Percentiles rank a stretch among this genome's conserved stretches.
Conservation (phyloP, 2,329 filamentous ascomycete genomes). For the Colletotrichum sp. region DNA sequence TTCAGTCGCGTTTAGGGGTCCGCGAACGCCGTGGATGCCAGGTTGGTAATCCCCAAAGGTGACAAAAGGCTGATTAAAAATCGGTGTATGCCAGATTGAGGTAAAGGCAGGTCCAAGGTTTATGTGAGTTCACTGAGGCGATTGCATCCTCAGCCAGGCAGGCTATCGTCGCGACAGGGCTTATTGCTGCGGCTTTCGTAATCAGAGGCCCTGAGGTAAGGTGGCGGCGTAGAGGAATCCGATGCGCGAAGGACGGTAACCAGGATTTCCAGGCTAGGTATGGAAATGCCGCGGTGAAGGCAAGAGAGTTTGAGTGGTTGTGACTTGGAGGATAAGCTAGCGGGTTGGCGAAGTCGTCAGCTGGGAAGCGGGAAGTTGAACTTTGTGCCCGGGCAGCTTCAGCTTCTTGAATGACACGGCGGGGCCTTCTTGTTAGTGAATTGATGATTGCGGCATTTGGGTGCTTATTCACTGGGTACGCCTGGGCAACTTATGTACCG, state of each 20-base stretch:
- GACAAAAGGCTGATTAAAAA: background rate
- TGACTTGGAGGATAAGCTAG: background rate
- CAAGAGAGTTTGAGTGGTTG: background rate
- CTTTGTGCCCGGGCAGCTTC: background rate
- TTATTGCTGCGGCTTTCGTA: background rate
- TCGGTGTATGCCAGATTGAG: background rate
- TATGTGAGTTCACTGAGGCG: background rate
- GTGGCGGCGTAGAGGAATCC: background rate
- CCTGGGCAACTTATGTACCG: background rate
- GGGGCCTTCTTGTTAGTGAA: slow-evolving; percentile 5
- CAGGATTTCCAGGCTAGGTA: background rate
- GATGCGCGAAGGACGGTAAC: background rate
- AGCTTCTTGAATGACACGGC: background rate
- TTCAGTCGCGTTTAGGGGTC: background rate
- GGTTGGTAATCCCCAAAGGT: background rate
- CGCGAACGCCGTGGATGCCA: background rate
- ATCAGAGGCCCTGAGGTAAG: background rate
- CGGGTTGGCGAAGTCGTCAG: background rate
- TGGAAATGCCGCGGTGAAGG: background rate
- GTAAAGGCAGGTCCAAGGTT: background rate
- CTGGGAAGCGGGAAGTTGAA: background rate
- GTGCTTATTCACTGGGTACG: slow-evolving; percentile 7
- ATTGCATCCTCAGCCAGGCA: background rate
- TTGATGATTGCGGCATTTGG: slow-evolving; percentile 2
- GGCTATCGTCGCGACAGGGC: background rate